Evolutionary conservation across 202 grass and related monocot species (phyloP).

Genomic region (Schoenoplectus tabernaemontani): DNA sequence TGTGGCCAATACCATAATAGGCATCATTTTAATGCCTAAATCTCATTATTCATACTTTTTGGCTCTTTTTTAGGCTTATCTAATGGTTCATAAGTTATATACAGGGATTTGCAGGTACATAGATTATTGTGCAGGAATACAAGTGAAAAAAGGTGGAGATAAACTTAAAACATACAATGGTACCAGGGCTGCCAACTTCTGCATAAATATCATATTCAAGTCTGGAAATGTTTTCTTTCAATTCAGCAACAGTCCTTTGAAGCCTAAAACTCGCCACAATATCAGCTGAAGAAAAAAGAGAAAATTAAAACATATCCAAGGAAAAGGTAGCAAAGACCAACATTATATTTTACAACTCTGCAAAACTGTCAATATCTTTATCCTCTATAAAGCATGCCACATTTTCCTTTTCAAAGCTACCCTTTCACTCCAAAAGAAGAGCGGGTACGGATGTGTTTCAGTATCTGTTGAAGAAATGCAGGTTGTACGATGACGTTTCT

Average conservation of each 20-base stretch:
- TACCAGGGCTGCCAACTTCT: conserved; percentile 82
- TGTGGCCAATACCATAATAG: not conserved
- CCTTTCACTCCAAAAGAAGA: not conserved
- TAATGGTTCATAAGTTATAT: not conserved
- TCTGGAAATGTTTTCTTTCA: conserved; percentile 49
- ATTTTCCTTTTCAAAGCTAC: not conserved
- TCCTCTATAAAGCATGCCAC: not conserved
- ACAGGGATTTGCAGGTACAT: not conserved
- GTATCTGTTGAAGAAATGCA: not conserved
- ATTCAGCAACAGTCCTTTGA: conserved; percentile 44
- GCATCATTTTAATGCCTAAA: not conserved
- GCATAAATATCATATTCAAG: conserved; percentile 83
- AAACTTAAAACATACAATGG: conserved; percentile 47
- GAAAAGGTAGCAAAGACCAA: not conserved
- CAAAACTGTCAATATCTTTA: not conserved
- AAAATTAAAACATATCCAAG: not conserved
- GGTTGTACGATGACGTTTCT: not conserved
- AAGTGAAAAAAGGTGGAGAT: not conserved
- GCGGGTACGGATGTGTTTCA: not conserved
- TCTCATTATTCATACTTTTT: not conserved
- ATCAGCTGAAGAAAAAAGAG: conserved; percentile 45
- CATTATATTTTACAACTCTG: not conserved
- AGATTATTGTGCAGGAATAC: not conserved
- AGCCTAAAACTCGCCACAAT: conserved; percentile 86
- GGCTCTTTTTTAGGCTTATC: not conserved